Percentiles rank a stretch among this genome's conserved stretches.
Conservation (phyloP, 2,329 filamentous ascomycete genomes). For the Botrytis cinerea region DNA sequence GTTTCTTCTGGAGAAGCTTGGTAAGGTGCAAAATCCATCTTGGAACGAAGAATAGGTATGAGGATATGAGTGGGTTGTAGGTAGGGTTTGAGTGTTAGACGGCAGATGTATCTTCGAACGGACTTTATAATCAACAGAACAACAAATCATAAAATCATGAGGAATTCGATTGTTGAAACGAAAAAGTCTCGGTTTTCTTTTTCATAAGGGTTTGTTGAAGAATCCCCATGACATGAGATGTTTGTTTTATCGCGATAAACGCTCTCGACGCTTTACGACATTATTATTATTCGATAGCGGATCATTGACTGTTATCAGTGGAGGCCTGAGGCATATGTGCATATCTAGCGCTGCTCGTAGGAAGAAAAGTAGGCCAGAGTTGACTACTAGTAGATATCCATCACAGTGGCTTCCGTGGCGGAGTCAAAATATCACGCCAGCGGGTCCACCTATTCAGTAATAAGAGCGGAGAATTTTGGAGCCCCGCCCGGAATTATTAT, state of each 20-base stretch:
- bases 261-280: slow-evolving; percentile 12
- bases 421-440: background rate
- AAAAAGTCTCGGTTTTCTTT: background rate
- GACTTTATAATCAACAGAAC: background rate
- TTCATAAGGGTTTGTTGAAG: slow-evolving; percentile 4
- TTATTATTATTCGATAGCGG: background rate
- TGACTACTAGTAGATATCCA: background rate
- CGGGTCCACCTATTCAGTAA: background rate
- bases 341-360: background rate
- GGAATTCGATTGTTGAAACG: background rate
- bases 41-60: background rate
- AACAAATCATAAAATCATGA: background rate
- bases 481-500: background rate
- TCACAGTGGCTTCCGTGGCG: background rate
- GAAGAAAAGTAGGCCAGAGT: too few relatives aligned
- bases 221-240: background rate
- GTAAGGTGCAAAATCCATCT: slow-evolving; percentile 95
- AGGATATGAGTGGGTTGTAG: background rate
- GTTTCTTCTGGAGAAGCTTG: slow-evolving; percentile 88
- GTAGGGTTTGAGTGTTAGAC: background rate
- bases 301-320: background rate
- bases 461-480: background rate
- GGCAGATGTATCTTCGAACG: background rate
- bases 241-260: slow-evolving; percentile 18
- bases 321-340: background rate